Evolutionary conservation across 2,329 filamentous ascomycete genomes (phyloP).

Genomic region (Aspergillus sp.): DNA sequence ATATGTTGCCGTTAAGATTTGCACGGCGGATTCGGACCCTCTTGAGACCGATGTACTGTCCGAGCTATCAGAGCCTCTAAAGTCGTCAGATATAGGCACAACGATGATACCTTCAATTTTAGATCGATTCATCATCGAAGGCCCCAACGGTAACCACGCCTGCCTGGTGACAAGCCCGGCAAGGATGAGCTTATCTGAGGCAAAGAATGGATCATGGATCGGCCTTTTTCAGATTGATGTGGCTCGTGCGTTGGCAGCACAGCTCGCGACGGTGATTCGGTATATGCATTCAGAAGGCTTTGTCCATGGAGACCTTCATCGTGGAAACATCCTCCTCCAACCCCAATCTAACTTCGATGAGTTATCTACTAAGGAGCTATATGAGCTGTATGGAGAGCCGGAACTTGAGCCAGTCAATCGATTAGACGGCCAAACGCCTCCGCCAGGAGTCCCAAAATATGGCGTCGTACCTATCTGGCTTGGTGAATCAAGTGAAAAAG

Average conservation of each 20-base stretch:
- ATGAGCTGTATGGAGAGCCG: background rate
- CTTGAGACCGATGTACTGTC: background rate
- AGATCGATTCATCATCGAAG: constrained; percentile 22
- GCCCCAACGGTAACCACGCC: constrained; percentile 27
- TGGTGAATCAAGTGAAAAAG: background rate
- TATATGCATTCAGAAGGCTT: constrained; percentile 9
- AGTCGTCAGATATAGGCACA: background rate
- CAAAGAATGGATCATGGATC: constrained; percentile 23
- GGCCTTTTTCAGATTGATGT: constrained; percentile 25
- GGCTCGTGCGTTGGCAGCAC: constrained; percentile 25
- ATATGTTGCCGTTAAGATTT: constrained; percentile 32
- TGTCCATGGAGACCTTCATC: constrained; percentile 7
- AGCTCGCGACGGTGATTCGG: constrained; percentile 32
- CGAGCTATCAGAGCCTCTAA: background rate
- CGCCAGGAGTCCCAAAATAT: constrained; percentile 6
- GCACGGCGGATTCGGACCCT: constrained; percentile 20
- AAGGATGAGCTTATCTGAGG: constrained; percentile 18
- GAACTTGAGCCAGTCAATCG: background rate
- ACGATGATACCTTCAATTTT: constrained; percentile 12
- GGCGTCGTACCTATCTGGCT: background rate
- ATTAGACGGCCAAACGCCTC: background rate
- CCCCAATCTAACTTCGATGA: background rate
- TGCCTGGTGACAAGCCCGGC: constrained; percentile 23
- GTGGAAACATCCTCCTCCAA: constrained; percentile 1
- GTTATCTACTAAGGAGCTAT: background rate